These are phyloP conservation scores for Clitoria ternatea DNA, from an alignment of 306 rosid genomes.

Conservation along the genomic window DNA sequence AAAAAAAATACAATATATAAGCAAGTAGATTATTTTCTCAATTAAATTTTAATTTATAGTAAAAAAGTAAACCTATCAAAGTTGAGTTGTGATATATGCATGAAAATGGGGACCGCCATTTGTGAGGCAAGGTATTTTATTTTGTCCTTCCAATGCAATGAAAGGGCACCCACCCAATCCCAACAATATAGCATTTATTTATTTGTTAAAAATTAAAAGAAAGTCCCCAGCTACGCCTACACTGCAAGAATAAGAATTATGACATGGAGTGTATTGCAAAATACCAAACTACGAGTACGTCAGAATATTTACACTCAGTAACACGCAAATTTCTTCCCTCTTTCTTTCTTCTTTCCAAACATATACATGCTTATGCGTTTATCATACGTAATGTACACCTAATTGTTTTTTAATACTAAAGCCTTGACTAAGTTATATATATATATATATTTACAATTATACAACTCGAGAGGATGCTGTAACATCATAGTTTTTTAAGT, in stretches of 20 bases:
- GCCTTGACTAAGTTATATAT: not conserved
- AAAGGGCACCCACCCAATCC: not conserved
- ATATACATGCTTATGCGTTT: not conserved
- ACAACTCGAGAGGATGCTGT: no score
- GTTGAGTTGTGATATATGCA: not conserved
- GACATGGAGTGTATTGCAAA: not conserved
- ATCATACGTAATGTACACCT: not conserved
- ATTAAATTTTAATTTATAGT: not conserved
- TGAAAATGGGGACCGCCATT: not conserved
- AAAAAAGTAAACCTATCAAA: not conserved
- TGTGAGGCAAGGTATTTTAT: not conserved
- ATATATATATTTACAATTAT: no score
- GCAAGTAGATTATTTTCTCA: not conserved
- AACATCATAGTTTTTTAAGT: no score
- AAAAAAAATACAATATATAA: no score
- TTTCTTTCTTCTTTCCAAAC: not conserved
- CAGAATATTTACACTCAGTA: not conserved
- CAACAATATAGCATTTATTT: no score
- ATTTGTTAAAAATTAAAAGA: not conserved
- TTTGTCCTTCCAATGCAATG: not conserved
- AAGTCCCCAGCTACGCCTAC: not conserved
- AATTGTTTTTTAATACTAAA: no score
- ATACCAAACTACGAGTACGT: constrained; percentile 4
- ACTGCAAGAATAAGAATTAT: not conserved
- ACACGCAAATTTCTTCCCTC: not conserved